Evolutionary conservation across 805 yeast genomes (phyloP), one percentile per base, ranked within the genome.

Genomic region (Candida krabiensis): DNA sequence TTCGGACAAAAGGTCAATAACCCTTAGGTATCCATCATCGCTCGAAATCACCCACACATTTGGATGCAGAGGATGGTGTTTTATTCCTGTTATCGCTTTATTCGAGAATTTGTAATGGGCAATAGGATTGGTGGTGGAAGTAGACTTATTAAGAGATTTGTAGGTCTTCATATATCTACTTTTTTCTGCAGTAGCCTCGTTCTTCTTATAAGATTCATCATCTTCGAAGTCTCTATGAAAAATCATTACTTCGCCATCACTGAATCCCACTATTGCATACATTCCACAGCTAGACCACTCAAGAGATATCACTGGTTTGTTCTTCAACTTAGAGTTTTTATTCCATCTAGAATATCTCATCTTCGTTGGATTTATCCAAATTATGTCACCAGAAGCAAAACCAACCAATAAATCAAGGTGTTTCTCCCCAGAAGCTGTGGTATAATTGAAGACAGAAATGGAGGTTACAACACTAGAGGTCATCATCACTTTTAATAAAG

Each of bases 101-200:
- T 73, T 71, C 11, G 83, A 69, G n/a, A 85, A 45, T 42, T 79
- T 79, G 61, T 79, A 79, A 46, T 81, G 86, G 0, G 83, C 81
- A 16, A 81, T 59, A 5, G 80, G 79, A 51, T 73, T 52, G 1
- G 53, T 19, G 28, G 35, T 28, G 4, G 38, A 30, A 4, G 38
- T 30, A 5, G 27, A 6, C 9, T 29, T 28, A 4, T 32, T 37
- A 5, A 41, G 28, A 11, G 47, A 40, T 30, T 41, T 48, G 34
- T 40, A 62, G 45, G 15, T 60, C 54, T 52, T 73, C 56, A 49
- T 61, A 55, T 54, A 67, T 64, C 28, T 50, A 9, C 44, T 24
- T 13, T 68, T 70, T 12, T 60, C 55, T 37, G 34, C 54, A 42
- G 22, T 36, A 3, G 32, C 32, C 8, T 44, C 40, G 6, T n/a